Evolutionary conservation across 441 rosid genomes (phyloP).

Genomic region (Mallotus japonicus): DNA sequence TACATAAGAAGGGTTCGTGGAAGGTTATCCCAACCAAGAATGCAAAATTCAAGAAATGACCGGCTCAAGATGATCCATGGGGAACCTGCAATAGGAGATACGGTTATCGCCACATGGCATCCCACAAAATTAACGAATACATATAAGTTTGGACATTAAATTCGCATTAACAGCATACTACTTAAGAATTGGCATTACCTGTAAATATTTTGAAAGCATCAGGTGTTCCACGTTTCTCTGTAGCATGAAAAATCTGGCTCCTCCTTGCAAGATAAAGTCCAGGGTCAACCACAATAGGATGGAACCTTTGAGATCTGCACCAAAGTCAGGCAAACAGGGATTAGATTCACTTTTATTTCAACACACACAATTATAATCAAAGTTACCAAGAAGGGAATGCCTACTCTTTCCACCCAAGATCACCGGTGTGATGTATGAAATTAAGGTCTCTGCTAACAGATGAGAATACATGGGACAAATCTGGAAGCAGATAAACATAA

Average conservation of each 20-base stretch:
- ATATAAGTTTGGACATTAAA: not conserved
- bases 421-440: slow-evolving; percentile 87
- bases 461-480: slow-evolving; percentile 72
- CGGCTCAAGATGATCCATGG: slow-evolving; percentile 79
- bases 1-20: slow-evolving; percentile 84
- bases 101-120: slow-evolving; percentile 15
- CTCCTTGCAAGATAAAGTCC: slow-evolving; percentile 72
- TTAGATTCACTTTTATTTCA: slow-evolving; percentile 20
- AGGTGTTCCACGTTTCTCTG: slow-evolving; percentile 68
- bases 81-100: slow-evolving; percentile 53
- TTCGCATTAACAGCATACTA: not conserved
- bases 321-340: slow-evolving; percentile 18
- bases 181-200: slow-evolving; percentile 43
- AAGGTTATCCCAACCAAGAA: slow-evolving; percentile 88
- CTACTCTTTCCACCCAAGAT: slow-evolving; percentile 97
- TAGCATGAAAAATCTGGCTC: slow-evolving; percentile 75
- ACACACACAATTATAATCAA: not conserved
- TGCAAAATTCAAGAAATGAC: slow-evolving; percentile 71
- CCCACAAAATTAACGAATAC: slow-evolving; percentile 4
- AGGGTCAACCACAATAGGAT: slow-evolving; percentile 82
- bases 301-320: slow-evolving; percentile 69
- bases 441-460: slow-evolving; percentile 64
- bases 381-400: slow-evolving; percentile 26
- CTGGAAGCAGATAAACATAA: slow-evolving; percentile 39
- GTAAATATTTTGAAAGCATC: slow-evolving; percentile 84